Evolutionary conservation across 495 filamentous ascomycete genomes (phyloP).

Genomic region (Cercophora sp.): DNA sequence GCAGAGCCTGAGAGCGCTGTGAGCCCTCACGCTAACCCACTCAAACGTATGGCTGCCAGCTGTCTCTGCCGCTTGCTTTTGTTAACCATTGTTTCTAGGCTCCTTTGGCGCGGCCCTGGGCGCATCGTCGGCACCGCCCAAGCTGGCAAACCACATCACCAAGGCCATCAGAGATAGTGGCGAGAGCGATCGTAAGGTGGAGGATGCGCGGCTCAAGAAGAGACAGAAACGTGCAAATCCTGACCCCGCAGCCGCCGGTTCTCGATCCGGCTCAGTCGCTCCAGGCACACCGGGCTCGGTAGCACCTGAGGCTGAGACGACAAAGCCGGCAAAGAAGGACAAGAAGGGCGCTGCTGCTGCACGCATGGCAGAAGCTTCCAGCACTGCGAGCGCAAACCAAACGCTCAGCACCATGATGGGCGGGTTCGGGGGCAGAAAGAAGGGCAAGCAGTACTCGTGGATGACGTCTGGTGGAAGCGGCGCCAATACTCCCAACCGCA

Average conservation of each 20-base stretch:
- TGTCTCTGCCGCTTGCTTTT: neutral
- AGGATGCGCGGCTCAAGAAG: slow-evolving; percentile 47
- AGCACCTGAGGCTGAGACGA: slow-evolving; percentile 42
- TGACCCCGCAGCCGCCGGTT: slow-evolving; percentile 31
- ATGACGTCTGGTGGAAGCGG: slow-evolving; percentile 51
- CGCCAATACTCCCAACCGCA: slow-evolving; percentile 41
- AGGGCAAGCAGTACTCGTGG: slow-evolving; percentile 57
- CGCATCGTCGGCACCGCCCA: slow-evolving; percentile 15
- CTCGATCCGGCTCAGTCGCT: slow-evolving; percentile 42
- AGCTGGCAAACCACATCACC: slow-evolving; percentile 34
- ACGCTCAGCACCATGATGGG: slow-evolving; percentile 52
- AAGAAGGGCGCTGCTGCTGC: slow-evolving; percentile 55
- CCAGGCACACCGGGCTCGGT: slow-evolving; percentile 48
- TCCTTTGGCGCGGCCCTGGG: slow-evolving; percentile 24
- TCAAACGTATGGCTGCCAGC: slow-evolving; percentile 66
- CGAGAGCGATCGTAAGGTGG: slow-evolving; percentile 39
- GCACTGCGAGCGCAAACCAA: slow-evolving; percentile 51
- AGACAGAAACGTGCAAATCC: slow-evolving; percentile 45
- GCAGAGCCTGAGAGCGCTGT: slow-evolving; percentile 47
- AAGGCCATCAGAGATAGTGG: slow-evolving; percentile 34
- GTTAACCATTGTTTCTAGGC: slow-evolving; percentile 16
- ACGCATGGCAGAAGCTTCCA: slow-evolving; percentile 49
- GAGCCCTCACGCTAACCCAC: slow-evolving; percentile 48
- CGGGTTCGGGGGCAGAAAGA: slow-evolving; percentile 51
- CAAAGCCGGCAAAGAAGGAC: slow-evolving; percentile 54